phyloP scores from a whole-genome alignment of 371 early-diverging fungal species.

The Dinochytrium kinnereticum region DNA sequence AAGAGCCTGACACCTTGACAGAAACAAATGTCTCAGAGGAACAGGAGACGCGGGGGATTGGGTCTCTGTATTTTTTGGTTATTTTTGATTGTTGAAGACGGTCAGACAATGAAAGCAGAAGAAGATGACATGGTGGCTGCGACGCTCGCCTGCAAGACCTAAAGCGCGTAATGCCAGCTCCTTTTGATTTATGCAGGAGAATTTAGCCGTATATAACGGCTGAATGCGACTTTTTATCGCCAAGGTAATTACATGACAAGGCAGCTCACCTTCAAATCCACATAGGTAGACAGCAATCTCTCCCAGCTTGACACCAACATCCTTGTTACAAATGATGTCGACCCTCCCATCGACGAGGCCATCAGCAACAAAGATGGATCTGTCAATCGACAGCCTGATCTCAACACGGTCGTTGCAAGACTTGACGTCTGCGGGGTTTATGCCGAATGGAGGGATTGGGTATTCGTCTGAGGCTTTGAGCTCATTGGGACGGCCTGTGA shows the following conservation, averaged over 20 bases:
- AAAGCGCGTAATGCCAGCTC: too few species aligned
- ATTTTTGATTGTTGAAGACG: too few species aligned
- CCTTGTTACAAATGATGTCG: conserved; percentile 27
- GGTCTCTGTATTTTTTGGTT: neutral
- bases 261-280: conserved; percentile 42
- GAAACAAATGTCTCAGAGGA: conserved; percentile 26
- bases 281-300: conserved; percentile 39
- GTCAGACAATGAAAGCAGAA: too few species aligned
- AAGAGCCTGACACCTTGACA: conserved; percentile 30
- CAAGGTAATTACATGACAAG: neutral
- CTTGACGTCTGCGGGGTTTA: neutral
- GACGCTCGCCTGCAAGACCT: too few species aligned
- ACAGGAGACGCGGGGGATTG: neutral
- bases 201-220: too few species aligned
- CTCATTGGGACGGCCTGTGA: neutral
- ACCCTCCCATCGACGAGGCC: conserved; percentile 40
- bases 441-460: conserved; percentile 23
- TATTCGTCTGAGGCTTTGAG: neutral
- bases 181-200: too few species aligned
- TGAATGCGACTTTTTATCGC: neutral
- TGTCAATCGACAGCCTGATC: conserved; percentile 24
- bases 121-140: too few species aligned
- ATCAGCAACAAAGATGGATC: conserved; percentile 36
- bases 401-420: conserved; percentile 10
- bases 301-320: conserved; percentile 40